Conservation (phyloP, 2,329 filamentous ascomycete genomes). For the Daldinia sp. region DNA sequence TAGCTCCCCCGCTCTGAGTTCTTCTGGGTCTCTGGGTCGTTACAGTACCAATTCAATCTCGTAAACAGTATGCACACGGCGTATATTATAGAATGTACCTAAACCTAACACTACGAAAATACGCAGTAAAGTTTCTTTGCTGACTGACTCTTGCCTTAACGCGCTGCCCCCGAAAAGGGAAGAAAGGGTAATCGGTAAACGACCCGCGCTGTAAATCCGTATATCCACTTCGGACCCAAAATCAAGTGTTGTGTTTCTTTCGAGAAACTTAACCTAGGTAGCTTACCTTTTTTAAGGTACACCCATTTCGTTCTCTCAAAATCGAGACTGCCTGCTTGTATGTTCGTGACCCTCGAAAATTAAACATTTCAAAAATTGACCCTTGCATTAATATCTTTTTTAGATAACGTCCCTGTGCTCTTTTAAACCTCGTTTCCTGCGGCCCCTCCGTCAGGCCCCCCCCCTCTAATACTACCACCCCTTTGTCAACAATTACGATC, state of each 20-base stretch:
- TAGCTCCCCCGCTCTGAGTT: constrained; percentile 38
- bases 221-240: constrained; percentile 40
- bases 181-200: constrained; percentile 28
- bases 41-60: constrained; percentile 1
- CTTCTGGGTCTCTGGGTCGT: neutral
- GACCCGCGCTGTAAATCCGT: constrained; percentile 36
- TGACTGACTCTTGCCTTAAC: constrained; percentile 38
- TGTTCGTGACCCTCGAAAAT: neutral
- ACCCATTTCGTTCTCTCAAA: neutral
- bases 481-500: constrained; percentile 41
- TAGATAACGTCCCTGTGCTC: constrained; percentile 13
- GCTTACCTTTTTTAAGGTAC: constrained; percentile 9
- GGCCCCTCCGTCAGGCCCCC: constrained; percentile 35
- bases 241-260: constrained; percentile 14
- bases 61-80: neutral
- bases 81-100: neutral
- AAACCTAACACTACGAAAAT: neutral
- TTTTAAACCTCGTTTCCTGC: constrained; percentile 24
- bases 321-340: neutral
- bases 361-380: constrained; percentile 3
- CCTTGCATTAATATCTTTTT: constrained; percentile 3
- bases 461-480: constrained; percentile 26
- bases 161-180: constrained; percentile 34
- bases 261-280: constrained; percentile 1
- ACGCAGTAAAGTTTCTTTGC: constrained; percentile 11